phyloP scores from a whole-genome alignment of 1,139 yeast species.

The Schwanniomyces etchellsii region DNA sequence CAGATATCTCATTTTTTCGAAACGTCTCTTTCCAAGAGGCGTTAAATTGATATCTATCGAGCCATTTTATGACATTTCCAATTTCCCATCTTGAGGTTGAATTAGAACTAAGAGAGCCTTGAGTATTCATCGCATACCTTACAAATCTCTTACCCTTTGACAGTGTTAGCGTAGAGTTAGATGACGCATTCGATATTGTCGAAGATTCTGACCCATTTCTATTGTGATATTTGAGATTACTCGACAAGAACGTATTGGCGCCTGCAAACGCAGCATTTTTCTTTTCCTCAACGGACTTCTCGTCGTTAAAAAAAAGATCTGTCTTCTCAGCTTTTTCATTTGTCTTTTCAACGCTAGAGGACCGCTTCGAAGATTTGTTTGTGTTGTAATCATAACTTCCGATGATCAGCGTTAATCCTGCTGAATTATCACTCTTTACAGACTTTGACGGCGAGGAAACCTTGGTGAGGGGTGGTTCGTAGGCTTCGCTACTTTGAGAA shows the following conservation, averaged over 20 bases:
- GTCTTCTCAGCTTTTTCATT: background rate
- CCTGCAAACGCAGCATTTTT: background rate
- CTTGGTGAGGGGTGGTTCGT: background rate
- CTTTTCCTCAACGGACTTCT: too few relatives aligned
- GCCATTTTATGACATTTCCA: conserved; percentile 63
- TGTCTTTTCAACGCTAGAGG: background rate
- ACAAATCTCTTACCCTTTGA: conserved; percentile 38
- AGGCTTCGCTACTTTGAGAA: background rate
- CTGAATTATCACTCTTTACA: conserved; percentile 9
- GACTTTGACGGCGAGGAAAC: conserved; percentile 3
- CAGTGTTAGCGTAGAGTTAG: conserved; percentile 18
- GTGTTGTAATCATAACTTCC: conserved; percentile 21
- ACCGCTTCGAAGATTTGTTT: conserved; percentile 17
- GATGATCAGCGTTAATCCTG: conserved; percentile 23
- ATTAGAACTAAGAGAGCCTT: conserved; percentile 13
- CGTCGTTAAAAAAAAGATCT: too few relatives aligned
- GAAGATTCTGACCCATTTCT: conserved; percentile 37
- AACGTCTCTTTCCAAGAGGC: conserved; percentile 68
- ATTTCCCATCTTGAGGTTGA: conserved; percentile 52
- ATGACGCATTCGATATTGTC: conserved; percentile 23
- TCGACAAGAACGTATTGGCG: conserved; percentile 11
- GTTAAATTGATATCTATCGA: conserved; percentile 62
- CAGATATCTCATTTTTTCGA: conserved; percentile 51
- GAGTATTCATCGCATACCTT: conserved; percentile 41
- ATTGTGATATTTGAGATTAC: conserved; percentile 15